A percentile compares a stretch with the other conserved stretches of the same genome.
Conservation (phyloP, 148 eudicot genomes). For the Vaccinium macrocarpon region DNA sequence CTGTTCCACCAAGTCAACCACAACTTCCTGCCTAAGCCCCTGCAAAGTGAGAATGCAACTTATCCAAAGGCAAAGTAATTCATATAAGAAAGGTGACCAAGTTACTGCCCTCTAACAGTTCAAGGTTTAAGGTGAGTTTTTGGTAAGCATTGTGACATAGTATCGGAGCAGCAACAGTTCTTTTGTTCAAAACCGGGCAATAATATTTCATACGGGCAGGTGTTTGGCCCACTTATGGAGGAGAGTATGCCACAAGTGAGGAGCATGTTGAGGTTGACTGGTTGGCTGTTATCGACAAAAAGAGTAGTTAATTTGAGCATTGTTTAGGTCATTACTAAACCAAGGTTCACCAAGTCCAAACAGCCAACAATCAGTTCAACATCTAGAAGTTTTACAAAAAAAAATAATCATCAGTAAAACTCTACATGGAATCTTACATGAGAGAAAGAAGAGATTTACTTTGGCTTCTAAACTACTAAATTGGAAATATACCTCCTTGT, state of each 20-base stretch:
- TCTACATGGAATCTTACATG: not conserved
- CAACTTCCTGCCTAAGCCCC: slow-evolving; percentile 88
- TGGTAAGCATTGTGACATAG: not conserved
- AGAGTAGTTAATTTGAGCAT: not conserved
- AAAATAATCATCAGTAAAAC: not conserved
- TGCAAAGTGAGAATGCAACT: slow-evolving; percentile 28
- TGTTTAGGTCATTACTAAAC: not conserved
- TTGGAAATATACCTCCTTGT: slow-evolving; percentile 64
- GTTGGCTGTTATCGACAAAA: not conserved
- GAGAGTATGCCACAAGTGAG: not conserved
- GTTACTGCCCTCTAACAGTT: not conserved
- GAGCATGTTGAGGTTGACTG: too few relatives aligned
- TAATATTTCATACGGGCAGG: not conserved
- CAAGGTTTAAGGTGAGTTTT: not conserved
- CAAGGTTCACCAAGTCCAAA: not conserved
- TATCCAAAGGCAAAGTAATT: not conserved
- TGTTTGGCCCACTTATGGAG: not conserved
- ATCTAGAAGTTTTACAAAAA: not conserved
- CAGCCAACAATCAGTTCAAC: not conserved
- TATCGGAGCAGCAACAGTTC: not conserved
- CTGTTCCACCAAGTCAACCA: slow-evolving; percentile 91
- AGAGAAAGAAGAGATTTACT: not conserved
- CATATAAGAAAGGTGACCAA: not conserved
- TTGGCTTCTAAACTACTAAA: not conserved
- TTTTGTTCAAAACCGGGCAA: not conserved